Percentiles rank a stretch among this genome's conserved stretches.
These are phyloP conservation scores for Stephania cephalantha DNA, from an alignment of 164 flowering plant genomes.

Conservation along the genomic window DNA sequence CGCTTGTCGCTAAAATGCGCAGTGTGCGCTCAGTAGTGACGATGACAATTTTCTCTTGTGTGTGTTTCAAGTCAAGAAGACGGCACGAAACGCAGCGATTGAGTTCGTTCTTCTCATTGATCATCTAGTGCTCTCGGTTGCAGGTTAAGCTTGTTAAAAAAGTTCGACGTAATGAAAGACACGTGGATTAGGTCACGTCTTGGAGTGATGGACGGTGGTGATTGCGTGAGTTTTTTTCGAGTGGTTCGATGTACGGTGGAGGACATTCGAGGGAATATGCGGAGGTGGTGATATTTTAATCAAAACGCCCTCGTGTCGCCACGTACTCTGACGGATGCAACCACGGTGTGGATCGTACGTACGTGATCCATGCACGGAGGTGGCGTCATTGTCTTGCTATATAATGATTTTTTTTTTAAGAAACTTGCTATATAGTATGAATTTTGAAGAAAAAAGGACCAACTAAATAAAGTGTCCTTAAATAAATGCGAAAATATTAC, in stretches of 20 bases:
- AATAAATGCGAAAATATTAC: no score
- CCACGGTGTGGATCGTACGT: not conserved
- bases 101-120: no score
- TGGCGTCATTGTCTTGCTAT: no score
- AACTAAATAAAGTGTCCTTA: no score
- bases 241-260: not conserved
- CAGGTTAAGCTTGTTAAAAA: no score
- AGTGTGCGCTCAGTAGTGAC: not conserved
- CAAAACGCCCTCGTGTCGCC: slow-evolving; percentile 9
- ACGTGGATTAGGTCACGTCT: not conserved
- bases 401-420: no score
- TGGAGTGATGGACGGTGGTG: not conserved
- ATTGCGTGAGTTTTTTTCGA: not conserved
- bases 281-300: slow-evolving; percentile 2
- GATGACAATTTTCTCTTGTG: no score
- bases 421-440: no score
- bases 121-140: not conserved
- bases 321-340: not conserved
- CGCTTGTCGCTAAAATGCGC: slow-evolving; percentile 11
- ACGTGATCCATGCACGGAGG: not conserved
- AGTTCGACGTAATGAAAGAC: no score
- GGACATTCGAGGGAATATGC: slow-evolving; percentile 19
- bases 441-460: no score
- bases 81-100: slow-evolving; percentile 1
- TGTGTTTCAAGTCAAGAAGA: not conserved